A percentile compares a stretch with the other conserved stretches of the same genome.
phyloP scores from a whole-genome alignment of 2,329 filamentous ascomycete genomes.

The Penicillium aurantiogriseum region DNA sequence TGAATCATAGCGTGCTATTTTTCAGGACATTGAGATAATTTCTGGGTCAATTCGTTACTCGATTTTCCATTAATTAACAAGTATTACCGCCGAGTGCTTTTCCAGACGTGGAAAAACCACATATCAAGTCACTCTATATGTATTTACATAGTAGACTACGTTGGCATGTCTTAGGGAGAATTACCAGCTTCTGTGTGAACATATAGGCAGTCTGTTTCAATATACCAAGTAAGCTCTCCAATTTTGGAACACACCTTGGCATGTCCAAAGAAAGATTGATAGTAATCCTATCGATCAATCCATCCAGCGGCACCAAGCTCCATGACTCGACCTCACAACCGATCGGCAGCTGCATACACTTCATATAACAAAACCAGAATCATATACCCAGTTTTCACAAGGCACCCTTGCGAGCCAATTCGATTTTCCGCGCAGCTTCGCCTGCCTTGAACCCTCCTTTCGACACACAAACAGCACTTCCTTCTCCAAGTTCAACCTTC shows the following conservation, averaged over 20 bases:
- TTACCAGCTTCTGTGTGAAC: neutral
- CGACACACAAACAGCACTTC: slow-evolving; percentile 49
- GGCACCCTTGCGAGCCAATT: slow-evolving; percentile 50
- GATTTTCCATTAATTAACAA: neutral
- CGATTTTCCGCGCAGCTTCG: slow-evolving; percentile 50
- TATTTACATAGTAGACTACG: neutral
- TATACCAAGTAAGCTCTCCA: neutral
- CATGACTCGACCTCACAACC: neutral
- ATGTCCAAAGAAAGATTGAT: neutral
- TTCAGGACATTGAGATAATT: neutral
- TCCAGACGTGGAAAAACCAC: neutral
- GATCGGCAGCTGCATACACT: neutral
- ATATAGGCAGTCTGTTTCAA: neutral
- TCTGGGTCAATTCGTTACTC: neutral
- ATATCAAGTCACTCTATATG: neutral
- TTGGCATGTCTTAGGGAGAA: neutral
- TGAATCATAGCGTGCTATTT: neutral
- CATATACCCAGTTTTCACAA: slow-evolving; percentile 32
- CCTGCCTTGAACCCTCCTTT: slow-evolving; percentile 49
- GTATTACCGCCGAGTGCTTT: no score
- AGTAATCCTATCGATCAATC: neutral
- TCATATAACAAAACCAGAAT: neutral
- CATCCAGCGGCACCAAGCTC: neutral
- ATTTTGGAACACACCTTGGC: neutral
- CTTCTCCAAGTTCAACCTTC: slow-evolving; percentile 64